Evolutionary conservation across 73 alveolate genomes (phyloP).

Genomic region (Blepharisma japonicum): DNA sequence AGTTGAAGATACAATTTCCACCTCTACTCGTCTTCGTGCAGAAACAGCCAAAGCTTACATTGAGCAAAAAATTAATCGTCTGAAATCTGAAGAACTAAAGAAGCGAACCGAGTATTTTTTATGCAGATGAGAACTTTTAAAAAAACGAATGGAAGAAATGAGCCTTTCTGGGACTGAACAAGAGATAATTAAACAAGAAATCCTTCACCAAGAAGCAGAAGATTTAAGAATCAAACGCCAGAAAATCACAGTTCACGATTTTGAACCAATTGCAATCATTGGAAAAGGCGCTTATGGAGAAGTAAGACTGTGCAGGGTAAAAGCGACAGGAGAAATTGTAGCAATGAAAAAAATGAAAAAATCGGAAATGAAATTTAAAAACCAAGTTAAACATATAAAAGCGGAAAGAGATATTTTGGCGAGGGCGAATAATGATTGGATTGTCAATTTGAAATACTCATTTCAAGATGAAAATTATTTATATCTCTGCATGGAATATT

Average conservation of each 20-base stretch:
- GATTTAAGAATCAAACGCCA: slow-evolving; percentile 29
- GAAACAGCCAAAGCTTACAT: slow-evolving; percentile 52
- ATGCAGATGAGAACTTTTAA: slow-evolving; percentile 44
- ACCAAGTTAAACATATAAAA: slow-evolving; percentile 59
- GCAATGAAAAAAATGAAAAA: slow-evolving; percentile 31
- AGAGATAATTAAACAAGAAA: slow-evolving; percentile 63
- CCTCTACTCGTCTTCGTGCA: slow-evolving; percentile 35
- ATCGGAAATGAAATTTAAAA: not conserved
- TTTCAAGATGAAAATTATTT: slow-evolving; percentile 84
- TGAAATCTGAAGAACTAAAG: slow-evolving; percentile 37
- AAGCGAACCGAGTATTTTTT: slow-evolving; percentile 37
- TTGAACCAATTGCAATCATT: slow-evolving; percentile 43
- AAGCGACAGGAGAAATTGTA: slow-evolving; percentile 27
- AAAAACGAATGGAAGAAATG: slow-evolving; percentile 55
- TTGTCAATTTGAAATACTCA: slow-evolving; percentile 80
- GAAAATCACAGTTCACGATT: slow-evolving; percentile 16
- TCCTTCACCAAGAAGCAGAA: slow-evolving; percentile 70
- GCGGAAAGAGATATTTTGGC: slow-evolving; percentile 84
- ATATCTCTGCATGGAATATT: slow-evolving; percentile 84
- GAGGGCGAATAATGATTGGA: slow-evolving; percentile 79
- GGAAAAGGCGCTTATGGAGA: slow-evolving; percentile 69
- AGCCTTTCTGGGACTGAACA: slow-evolving; percentile 62
- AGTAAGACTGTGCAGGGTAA: slow-evolving; percentile 48
- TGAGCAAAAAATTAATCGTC: slow-evolving; percentile 40
- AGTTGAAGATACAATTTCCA: too few species aligned